Evolutionary conservation across 2,329 filamentous ascomycete species (phyloP).

Genomic region (Trichoderma simmonsii): DNA sequence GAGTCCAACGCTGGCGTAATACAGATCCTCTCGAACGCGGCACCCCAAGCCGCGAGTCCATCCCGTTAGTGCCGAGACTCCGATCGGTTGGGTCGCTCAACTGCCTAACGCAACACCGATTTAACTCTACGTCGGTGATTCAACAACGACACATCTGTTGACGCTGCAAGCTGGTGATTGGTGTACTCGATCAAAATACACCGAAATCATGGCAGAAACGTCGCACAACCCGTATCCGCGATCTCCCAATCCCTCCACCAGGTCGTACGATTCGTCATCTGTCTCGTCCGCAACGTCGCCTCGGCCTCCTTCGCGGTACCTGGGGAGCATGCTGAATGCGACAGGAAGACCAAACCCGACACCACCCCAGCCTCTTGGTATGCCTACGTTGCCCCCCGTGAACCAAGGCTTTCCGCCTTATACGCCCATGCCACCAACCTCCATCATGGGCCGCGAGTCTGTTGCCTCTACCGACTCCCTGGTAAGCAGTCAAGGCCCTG

Average conservation of each 20-base stretch:
- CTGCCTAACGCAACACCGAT: constrained; percentile 3
- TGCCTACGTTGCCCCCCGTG: constrained; percentile 49
- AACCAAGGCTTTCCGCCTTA: constrained; percentile 51
- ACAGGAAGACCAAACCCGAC: constrained; percentile 49
- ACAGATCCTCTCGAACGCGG: constrained; percentile 1
- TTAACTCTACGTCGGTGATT: background rate
- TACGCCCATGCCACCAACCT: constrained; percentile 47
- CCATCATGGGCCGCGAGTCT: constrained; percentile 57
- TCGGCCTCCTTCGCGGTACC: constrained; percentile 50
- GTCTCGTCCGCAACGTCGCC: constrained; percentile 62
- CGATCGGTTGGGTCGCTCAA: constrained; percentile 15
- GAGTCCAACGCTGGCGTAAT: constrained; percentile 7
- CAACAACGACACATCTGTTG: background rate
- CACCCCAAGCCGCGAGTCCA: background rate
- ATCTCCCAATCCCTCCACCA: constrained; percentile 59
- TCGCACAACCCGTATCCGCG: constrained; percentile 57
- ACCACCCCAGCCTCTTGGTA: constrained; percentile 51
- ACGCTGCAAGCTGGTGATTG: background rate
- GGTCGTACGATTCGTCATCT: constrained; percentile 63
- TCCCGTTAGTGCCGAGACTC: constrained; percentile 13
- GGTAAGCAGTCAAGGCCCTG: constrained; percentile 49
- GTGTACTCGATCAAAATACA: constrained; percentile 21
- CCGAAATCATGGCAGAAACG: constrained; percentile 49
- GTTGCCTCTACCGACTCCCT: constrained; percentile 58
- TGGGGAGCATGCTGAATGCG: constrained; percentile 50